Conservation (phyloP, 2,329 filamentous ascomycete genomes). For the Monilinia vaccinii-corymbosi region DNA sequence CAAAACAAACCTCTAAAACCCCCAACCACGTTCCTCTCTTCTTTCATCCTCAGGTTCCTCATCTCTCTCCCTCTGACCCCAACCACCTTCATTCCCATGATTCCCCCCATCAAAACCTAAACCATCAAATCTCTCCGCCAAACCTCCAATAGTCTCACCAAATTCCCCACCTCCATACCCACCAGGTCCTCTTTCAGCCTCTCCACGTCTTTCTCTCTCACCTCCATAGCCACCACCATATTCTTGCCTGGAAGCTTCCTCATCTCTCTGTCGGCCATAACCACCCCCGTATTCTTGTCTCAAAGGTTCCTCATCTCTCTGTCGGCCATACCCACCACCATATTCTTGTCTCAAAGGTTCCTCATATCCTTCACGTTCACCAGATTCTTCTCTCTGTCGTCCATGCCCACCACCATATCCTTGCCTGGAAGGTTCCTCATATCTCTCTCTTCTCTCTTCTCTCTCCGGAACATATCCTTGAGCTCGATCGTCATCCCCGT, state of each 20-base stretch:
- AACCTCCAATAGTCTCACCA: slow-evolving; percentile 6
- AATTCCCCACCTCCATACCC: slow-evolving; percentile 4
- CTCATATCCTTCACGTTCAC: slow-evolving; percentile 8
- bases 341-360: slow-evolving; percentile 12
- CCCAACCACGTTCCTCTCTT: background rate
- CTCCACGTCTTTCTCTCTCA: background rate
- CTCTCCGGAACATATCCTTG: slow-evolving; percentile 12
- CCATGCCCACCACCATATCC: slow-evolving; percentile 17
- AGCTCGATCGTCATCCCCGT: slow-evolving; percentile 14
- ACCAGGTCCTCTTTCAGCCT: slow-evolving; percentile 5
- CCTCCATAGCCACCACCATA: background rate
- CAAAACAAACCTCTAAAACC: background rate
- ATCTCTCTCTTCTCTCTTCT: slow-evolving; percentile 9
- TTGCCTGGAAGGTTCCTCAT: slow-evolving; percentile 9
- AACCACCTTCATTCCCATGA: background rate
- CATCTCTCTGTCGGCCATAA: slow-evolving; percentile 1
- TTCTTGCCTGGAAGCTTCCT: slow-evolving; percentile 12
- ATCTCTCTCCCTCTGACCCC: background rate
- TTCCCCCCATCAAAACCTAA: background rate
- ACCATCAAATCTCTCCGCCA: slow-evolving; percentile 5
- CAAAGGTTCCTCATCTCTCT: slow-evolving; percentile 9
- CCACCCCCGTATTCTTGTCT: slow-evolving; percentile 17
- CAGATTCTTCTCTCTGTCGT: slow-evolving; percentile 4
- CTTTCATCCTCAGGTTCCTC: slow-evolving; percentile 27
- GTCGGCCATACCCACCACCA: background rate